These are phyloP conservation scores for Cnidoscolus chayamansa DNA, from an alignment of 441 rosid genomes.

Conservation along the genomic window DNA sequence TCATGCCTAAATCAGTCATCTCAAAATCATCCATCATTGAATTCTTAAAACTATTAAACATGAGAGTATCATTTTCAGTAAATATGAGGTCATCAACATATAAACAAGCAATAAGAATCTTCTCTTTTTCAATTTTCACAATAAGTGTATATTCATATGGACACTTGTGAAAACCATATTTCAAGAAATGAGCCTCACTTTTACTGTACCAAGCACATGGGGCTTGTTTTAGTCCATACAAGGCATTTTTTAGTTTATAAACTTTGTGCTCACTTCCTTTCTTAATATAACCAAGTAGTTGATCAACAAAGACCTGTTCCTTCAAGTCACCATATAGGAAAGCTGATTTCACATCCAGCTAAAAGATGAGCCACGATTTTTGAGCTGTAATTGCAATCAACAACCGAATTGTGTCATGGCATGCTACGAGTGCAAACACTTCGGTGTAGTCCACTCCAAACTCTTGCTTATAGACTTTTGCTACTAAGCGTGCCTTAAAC, in stretches of 20 bases:
- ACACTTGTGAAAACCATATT: neutral
- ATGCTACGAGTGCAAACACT: neutral
- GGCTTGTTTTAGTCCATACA: neutral
- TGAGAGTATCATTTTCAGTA: neutral
- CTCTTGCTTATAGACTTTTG: neutral
- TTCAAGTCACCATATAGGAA: neutral
- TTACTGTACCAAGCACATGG: neutral
- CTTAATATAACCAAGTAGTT: neutral
- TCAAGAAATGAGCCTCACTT: neutral
- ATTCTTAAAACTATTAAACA: neutral
- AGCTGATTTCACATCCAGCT: neutral
- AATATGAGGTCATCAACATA: neutral
- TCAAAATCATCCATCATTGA: neutral
- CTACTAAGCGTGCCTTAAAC: neutral
- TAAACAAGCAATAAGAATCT: neutral
- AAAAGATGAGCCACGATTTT: neutral
- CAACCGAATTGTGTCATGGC: neutral
- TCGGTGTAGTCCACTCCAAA: neutral
- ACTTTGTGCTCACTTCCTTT: neutral
- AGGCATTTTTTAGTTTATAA: neutral
- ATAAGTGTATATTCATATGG: neutral
- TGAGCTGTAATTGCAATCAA: neutral
- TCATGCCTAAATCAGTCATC: neutral
- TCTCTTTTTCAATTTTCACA: neutral
- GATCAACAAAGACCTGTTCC: neutral